phyloP scores from a whole-genome alignment of 108 stramenopile species.

The Nitzschia palea region DNA sequence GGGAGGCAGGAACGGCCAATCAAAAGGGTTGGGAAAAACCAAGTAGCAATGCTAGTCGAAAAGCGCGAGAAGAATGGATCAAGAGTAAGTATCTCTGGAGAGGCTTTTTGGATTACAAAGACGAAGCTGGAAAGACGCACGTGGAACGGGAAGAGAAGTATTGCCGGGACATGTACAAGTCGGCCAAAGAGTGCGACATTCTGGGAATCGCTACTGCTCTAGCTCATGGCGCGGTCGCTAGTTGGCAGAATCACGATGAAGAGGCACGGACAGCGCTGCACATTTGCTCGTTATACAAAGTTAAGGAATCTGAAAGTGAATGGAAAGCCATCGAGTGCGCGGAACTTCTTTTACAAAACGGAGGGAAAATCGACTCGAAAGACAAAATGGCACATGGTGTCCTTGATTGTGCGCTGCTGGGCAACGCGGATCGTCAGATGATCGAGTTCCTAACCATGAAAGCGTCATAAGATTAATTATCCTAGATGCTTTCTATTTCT shows the following conservation, averaged over 20 bases:
- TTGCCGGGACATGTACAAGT: conserved; percentile 62
- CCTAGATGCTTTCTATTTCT: background rate
- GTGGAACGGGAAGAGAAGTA: conserved; percentile 63
- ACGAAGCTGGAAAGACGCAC: conserved; percentile 49
- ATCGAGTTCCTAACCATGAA: conserved; percentile 68
- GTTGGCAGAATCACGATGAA: conserved; percentile 66
- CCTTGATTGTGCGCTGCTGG: conserved; percentile 68
- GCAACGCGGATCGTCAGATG: conserved; percentile 68
- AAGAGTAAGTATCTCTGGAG: conserved; percentile 88
- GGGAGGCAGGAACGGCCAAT: conserved; percentile 74
- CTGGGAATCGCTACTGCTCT: conserved; percentile 57
- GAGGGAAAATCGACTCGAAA: conserved; percentile 62
- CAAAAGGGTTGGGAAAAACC: conserved; percentile 89
- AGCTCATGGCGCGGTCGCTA: conserved; percentile 76
- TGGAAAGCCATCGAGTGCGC: conserved; percentile 80
- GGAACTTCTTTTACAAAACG: conserved; percentile 78
- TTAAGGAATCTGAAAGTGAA: conserved; percentile 24
- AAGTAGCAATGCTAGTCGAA: conserved; percentile 42
- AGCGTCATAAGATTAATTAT: conserved; percentile 22
- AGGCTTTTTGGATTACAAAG: conserved; percentile 70
- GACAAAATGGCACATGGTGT: conserved; percentile 61
- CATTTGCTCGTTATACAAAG: conserved; percentile 51
- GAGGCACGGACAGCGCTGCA: conserved; percentile 65
- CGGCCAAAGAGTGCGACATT: conserved; percentile 63
- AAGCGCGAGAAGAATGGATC: conserved; percentile 84